phyloP scores from a whole-genome alignment of 2,329 filamentous ascomycete species.

The Sordariomycetes sp. region DNA sequence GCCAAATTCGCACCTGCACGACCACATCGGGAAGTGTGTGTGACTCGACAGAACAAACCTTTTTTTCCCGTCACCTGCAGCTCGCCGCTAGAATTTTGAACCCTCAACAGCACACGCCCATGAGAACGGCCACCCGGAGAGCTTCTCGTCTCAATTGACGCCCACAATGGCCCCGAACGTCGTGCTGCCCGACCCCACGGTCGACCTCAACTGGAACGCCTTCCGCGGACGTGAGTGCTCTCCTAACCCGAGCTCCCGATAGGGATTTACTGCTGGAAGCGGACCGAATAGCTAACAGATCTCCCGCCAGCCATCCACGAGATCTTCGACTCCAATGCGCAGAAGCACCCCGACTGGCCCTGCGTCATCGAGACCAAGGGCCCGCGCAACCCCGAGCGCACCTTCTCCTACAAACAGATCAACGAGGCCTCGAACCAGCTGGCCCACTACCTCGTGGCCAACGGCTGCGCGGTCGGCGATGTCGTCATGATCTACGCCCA shows the following conservation, averaged over 20 bases:
- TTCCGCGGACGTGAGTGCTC: conserved; percentile 35
- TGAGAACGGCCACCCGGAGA: background rate
- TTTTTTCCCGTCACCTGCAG: background rate
- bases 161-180: conserved; percentile 4
- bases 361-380: conserved; percentile 40
- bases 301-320: conserved; percentile 49
- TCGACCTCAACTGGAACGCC: conserved; percentile 56
- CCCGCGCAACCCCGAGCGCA: conserved; percentile 38
- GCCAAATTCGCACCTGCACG: background rate
- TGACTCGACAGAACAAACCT: background rate
- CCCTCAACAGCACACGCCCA: background rate
- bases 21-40: background rate
- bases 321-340: conserved; percentile 56
- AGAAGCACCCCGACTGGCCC: conserved; percentile 49
- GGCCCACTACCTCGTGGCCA: conserved; percentile 65
- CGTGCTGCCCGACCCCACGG: conserved; percentile 51
- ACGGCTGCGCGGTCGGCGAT: conserved; percentile 67
- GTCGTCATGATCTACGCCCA: conserved; percentile 91
- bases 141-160: background rate
- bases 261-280: no score
- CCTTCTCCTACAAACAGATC: conserved; percentile 79
- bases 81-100: background rate
- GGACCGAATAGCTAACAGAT: no score
- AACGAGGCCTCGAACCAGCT: conserved; percentile 73
- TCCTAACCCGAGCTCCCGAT: background rate